Percentiles rank a stretch among this genome's conserved stretches.
These are phyloP conservation scores for Penstemon davidsonii DNA, from an alignment of 257 asterid species.

Conservation along the genomic window DNA sequence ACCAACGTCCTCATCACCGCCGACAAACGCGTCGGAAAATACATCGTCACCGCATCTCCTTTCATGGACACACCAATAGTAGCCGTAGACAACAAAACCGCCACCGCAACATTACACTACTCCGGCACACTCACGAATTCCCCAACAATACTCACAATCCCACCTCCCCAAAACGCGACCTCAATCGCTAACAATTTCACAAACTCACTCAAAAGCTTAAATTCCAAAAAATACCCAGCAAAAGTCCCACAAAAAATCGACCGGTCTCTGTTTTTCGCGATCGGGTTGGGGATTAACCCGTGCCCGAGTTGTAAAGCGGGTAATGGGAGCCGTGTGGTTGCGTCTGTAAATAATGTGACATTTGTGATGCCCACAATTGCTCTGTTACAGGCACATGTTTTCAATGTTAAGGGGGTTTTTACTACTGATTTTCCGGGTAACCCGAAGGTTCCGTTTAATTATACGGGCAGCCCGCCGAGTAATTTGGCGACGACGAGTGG, in stretches of 20 bases:
- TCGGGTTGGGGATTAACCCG: slow-evolving; percentile 75
- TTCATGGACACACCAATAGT: slow-evolving; percentile 69
- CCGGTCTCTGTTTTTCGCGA: slow-evolving; percentile 62
- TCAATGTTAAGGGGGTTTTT: slow-evolving; percentile 62
- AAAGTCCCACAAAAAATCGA: slow-evolving; percentile 63
- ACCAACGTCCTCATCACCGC: slow-evolving; percentile 70
- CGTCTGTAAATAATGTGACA: slow-evolving; percentile 71
- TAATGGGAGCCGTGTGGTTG: slow-evolving; percentile 73
- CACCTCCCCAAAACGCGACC: slow-evolving; percentile 73
- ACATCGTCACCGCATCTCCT: slow-evolving; percentile 74
- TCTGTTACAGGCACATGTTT: slow-evolving; percentile 68
- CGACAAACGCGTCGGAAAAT: slow-evolving; percentile 52
- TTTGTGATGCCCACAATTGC: slow-evolving; percentile 85
- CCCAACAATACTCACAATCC: slow-evolving; percentile 41
- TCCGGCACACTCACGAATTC: slow-evolving; percentile 53
- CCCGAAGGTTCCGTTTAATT: slow-evolving; percentile 57
- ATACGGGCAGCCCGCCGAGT: slow-evolving; percentile 58
- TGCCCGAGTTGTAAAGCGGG: slow-evolving; percentile 72
- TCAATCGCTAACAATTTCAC: slow-evolving; percentile 61
- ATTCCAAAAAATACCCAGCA: slow-evolving; percentile 68
- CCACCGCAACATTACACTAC: slow-evolving; percentile 81
- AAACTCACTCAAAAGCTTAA: slow-evolving; percentile 59
- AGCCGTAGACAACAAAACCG: slow-evolving; percentile 76
- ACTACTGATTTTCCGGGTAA: slow-evolving; percentile 81
- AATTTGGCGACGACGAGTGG: slow-evolving; percentile 54